phyloP scores from a whole-genome alignment of 2,329 filamentous ascomycete genomes.

The Hypoxylon sp. region DNA sequence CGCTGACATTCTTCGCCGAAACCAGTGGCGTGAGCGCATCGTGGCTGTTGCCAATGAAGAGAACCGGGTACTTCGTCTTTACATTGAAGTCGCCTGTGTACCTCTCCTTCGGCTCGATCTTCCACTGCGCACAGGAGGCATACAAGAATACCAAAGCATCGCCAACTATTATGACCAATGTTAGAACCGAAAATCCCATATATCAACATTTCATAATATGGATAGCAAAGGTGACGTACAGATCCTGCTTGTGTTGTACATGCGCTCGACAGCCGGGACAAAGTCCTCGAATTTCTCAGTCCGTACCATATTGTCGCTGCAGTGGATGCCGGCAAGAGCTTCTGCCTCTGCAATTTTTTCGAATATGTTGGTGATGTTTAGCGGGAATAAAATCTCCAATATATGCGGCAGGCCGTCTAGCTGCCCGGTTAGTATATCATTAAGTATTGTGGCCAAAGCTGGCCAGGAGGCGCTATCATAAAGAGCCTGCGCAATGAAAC shows the following conservation, averaged over 20 bases:
- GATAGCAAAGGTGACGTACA: conserved; percentile 9
- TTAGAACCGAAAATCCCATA: conserved; percentile 1
- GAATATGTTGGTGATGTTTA: conserved; percentile 7
- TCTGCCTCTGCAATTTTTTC: conserved; percentile 15
- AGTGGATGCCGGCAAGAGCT: conserved; percentile 52
- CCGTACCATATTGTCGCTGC: conserved; percentile 54
- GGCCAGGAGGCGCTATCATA: conserved; percentile 46
- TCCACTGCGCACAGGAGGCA: conserved; percentile 58
- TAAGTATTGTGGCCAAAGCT: conserved; percentile 26
- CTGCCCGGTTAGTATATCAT: conserved; percentile 38
- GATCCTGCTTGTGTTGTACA: conserved; percentile 49
- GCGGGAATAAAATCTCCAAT: neutral
- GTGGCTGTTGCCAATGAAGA: conserved; percentile 58
- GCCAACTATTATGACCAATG: conserved; percentile 24
- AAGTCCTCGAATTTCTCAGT: conserved; percentile 51
- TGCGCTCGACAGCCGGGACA: conserved; percentile 44
- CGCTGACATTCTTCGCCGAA: conserved; percentile 57
- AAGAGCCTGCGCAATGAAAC: conserved; percentile 36
- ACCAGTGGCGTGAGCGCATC: conserved; percentile 59
- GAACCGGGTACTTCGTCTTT: conserved; percentile 49
- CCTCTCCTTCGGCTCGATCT: conserved; percentile 56
- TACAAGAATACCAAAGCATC: conserved; percentile 21
- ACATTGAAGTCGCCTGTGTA: conserved; percentile 54
- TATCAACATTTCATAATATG: too few relatives aligned
- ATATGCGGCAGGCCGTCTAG: conserved; percentile 2